These are phyloP conservation scores for Drosera capensis DNA, from an alignment of 148 eudicot genomes.

Conservation along the genomic window DNA sequence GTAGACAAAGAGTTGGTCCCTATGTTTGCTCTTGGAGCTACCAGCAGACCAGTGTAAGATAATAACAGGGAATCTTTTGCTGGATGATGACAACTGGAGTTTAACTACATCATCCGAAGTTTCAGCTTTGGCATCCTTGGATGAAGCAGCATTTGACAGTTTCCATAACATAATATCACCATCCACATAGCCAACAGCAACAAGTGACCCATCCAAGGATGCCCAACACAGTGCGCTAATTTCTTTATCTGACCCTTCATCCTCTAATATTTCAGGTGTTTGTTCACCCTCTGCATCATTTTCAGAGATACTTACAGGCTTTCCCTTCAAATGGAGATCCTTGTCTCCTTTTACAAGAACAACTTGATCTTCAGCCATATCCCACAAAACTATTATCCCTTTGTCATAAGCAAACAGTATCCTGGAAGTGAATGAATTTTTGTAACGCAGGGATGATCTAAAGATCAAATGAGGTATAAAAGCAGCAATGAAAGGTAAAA, in stretches of 20 bases:
- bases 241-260: slow-evolving; percentile 58
- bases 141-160: slow-evolving; percentile 19
- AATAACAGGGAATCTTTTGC: slow-evolving; percentile 80
- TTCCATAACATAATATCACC: slow-evolving; percentile 96
- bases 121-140: slow-evolving; percentile 29
- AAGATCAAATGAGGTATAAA: not conserved
- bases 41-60: slow-evolving; percentile 63
- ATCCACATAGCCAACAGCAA: slow-evolving; percentile 92
- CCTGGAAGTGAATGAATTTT: slow-evolving; percentile 29
- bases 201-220: slow-evolving; percentile 73
- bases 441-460: not conserved
- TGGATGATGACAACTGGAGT: slow-evolving; percentile 61
- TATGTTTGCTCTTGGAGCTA: slow-evolving; percentile 14
- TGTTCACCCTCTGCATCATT: slow-evolving; percentile 18
- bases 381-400: slow-evolving; percentile 86
- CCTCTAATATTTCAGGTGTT: slow-evolving; percentile 15
- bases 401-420: slow-evolving; percentile 66
- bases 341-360: slow-evolving; percentile 49
- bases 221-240: slow-evolving; percentile 91
- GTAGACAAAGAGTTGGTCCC: slow-evolving; percentile 74
- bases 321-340: slow-evolving; percentile 35
- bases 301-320: slow-evolving; percentile 13
- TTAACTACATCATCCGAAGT: slow-evolving; percentile 42
- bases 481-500: not conserved
- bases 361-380: slow-evolving; percentile 45